Conservation (phyloP, 805 yeast genomes). For the Hanseniaspora jakobsenii region DNA sequence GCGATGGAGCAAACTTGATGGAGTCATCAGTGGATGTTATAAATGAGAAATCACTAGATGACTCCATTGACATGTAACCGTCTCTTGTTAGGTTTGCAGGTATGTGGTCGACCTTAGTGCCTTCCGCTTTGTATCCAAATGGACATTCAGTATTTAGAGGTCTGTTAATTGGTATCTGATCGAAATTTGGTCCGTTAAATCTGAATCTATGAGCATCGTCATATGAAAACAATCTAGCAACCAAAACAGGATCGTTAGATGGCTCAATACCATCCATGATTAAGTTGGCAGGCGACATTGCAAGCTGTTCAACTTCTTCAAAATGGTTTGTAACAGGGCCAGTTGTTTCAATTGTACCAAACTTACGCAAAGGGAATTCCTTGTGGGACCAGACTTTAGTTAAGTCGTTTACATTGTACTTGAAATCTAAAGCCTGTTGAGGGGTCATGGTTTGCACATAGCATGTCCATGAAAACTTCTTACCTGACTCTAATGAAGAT, state of each 20-base stretch:
- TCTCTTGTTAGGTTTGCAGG: slow-evolving; percentile 45
- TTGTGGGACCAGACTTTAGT: slow-evolving; percentile 88
- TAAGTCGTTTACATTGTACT: slow-evolving; percentile 77
- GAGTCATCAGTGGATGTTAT: slow-evolving; percentile 34
- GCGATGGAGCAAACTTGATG: slow-evolving; percentile 15
- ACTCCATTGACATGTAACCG: slow-evolving; percentile 42
- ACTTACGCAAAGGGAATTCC: slow-evolving; percentile 74
- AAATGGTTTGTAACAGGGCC: slow-evolving; percentile 46
- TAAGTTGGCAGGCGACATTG: slow-evolving; percentile 57
- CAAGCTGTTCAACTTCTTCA: slow-evolving; percentile 40
- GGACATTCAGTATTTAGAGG: slow-evolving; percentile 40
- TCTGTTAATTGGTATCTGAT: slow-evolving; percentile 53
- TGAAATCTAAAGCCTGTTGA: slow-evolving; percentile 60
- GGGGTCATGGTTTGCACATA: slow-evolving; percentile 60
- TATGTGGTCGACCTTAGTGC: slow-evolving; percentile 24
- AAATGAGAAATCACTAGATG: slow-evolving; percentile 42
- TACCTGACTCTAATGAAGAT: slow-evolving; percentile 37
- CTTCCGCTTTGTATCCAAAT: slow-evolving; percentile 17
- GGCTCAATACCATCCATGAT: slow-evolving; percentile 67
- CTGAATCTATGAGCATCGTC: slow-evolving; percentile 69
- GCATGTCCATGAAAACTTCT: slow-evolving; percentile 40
- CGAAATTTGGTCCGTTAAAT: slow-evolving; percentile 50
- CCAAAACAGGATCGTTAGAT: slow-evolving; percentile 66
- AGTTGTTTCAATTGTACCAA: slow-evolving; percentile 49
- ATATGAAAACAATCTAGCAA: slow-evolving; percentile 63